phyloP scores from a whole-genome alignment of 768 basidiomycete species.

The Lentinula sp. region DNA sequence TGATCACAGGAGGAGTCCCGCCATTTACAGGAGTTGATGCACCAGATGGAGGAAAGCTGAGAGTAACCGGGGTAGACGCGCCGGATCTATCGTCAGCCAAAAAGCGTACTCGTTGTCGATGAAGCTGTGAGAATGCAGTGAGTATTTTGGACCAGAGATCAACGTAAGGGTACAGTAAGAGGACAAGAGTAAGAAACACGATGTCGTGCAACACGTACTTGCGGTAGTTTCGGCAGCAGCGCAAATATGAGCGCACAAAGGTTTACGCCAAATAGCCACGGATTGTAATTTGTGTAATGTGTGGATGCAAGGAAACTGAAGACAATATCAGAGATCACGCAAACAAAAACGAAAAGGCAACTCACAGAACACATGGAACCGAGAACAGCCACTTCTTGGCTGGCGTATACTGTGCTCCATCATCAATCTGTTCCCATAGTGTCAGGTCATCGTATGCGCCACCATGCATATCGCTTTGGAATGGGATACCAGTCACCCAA shows the following conservation, averaged over 20 bases:
- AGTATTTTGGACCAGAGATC: constrained; percentile 7
- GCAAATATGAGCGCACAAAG: constrained; percentile 72
- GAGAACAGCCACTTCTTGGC: constrained; percentile 95
- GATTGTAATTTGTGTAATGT: constrained; percentile 96
- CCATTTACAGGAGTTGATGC: constrained; percentile 28
- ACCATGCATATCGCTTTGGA: constrained; percentile 78
- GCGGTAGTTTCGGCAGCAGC: constrained; percentile 93
- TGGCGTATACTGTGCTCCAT: constrained; percentile 97
- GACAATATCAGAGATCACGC: constrained; percentile 10
- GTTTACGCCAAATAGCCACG: constrained; percentile 89
- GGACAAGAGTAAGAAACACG: neutral
- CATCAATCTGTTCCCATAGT: constrained; percentile 99
- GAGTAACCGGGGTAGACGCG: constrained; percentile 57
- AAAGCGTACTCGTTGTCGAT: constrained; percentile 79
- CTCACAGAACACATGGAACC: constrained; percentile 86
- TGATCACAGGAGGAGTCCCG: constrained; percentile 20
- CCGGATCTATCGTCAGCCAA: constrained; percentile 60
- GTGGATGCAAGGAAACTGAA: constrained; percentile 91
- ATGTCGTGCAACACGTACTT: constrained; percentile 42
- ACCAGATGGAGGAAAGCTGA: constrained; percentile 51
- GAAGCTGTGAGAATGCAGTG: constrained; percentile 43
- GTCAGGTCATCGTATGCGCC: constrained; percentile 98
- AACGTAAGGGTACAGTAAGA: constrained; percentile 8
- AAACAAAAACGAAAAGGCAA: neutral
- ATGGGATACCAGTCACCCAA: constrained; percentile 95